phyloP scores from a whole-genome alignment of 352 stramenopile species.

The Aphanomyces astaci region DNA sequence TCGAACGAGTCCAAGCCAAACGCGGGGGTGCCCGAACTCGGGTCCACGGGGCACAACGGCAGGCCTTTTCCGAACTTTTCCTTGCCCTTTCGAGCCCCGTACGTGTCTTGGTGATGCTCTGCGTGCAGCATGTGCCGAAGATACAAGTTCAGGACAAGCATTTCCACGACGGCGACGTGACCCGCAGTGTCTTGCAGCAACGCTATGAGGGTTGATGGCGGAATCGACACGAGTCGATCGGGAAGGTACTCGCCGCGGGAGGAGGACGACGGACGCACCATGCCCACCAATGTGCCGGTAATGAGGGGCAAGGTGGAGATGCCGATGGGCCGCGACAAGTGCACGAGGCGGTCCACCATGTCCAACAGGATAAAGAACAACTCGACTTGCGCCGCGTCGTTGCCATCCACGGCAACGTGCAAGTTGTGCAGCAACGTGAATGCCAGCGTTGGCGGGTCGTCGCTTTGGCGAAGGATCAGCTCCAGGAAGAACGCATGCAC shows the following conservation, averaged over 20 bases:
- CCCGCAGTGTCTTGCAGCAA: neutral
- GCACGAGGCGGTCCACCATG: conserved; percentile 6
- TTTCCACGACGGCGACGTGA: neutral
- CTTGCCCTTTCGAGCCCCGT: neutral
- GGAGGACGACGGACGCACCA: neutral
- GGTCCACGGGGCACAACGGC: neutral
- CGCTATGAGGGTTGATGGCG: neutral
- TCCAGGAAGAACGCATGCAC: conserved; percentile 14
- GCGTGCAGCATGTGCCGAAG: neutral
- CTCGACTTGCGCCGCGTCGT: neutral
- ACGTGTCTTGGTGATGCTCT: neutral
- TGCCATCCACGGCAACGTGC: neutral
- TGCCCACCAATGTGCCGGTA: neutral
- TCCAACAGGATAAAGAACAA: conserved; percentile 5
- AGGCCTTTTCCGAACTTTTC: neutral
- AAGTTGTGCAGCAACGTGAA: conserved; percentile 7
- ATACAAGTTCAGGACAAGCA: conserved; percentile 12
- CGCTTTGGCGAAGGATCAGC: conserved; percentile 1
- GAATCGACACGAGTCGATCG: neutral
- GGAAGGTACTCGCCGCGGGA: neutral
- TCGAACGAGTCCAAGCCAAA: neutral
- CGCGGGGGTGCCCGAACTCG: neutral
- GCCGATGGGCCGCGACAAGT: neutral
- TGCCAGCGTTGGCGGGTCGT: neutral
- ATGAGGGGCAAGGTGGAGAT: neutral